These are phyloP conservation scores for Ananas comosus DNA, from an alignment of 176 grass and related monocot species.

Conservation along the genomic window DNA sequence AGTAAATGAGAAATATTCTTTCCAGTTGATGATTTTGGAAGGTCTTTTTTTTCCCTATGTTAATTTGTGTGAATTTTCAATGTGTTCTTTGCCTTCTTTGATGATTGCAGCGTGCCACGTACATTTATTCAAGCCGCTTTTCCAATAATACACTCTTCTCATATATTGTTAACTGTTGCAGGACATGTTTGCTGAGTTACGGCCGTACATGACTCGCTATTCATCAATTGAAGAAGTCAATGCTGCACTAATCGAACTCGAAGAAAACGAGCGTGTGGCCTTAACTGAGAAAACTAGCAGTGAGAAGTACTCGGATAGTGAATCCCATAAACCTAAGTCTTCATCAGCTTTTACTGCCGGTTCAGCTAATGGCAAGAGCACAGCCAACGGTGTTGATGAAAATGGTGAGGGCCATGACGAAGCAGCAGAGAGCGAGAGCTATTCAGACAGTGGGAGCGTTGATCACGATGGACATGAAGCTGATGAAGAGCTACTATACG, in stretches of 20 bases:
- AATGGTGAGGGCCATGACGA: slow-evolving; percentile 54
- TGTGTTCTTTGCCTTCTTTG: not conserved
- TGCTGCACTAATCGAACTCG: slow-evolving; percentile 63
- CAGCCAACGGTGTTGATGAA: slow-evolving; percentile 51
- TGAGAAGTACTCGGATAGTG: slow-evolving; percentile 54
- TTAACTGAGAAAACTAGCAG: slow-evolving; percentile 40
- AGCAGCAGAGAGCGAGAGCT: slow-evolving; percentile 67
- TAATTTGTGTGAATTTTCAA: not conserved
- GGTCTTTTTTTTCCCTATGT: not conserved
- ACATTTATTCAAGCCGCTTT: not conserved
- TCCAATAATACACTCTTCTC: not conserved
- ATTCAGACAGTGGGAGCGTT: slow-evolving; percentile 74
- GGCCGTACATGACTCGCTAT: slow-evolving; percentile 83
- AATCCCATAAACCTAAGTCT: slow-evolving; percentile 47
- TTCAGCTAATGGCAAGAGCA: slow-evolving; percentile 34
- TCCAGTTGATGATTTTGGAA: not conserved
- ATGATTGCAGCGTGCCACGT: too few relatives aligned
- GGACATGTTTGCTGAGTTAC: slow-evolving; percentile 77
- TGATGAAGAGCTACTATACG: slow-evolving; percentile 71
- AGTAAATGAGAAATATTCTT: not conserved
- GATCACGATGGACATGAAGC: slow-evolving; percentile 57
- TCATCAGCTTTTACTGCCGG: slow-evolving; percentile 15
- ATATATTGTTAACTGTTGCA: slow-evolving; percentile 17
- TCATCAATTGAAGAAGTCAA: slow-evolving; percentile 78
- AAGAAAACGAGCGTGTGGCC: slow-evolving; percentile 63